phyloP scores from a whole-genome alignment of 139 green algal genomes.

The Spirogloea muscicola region DNA sequence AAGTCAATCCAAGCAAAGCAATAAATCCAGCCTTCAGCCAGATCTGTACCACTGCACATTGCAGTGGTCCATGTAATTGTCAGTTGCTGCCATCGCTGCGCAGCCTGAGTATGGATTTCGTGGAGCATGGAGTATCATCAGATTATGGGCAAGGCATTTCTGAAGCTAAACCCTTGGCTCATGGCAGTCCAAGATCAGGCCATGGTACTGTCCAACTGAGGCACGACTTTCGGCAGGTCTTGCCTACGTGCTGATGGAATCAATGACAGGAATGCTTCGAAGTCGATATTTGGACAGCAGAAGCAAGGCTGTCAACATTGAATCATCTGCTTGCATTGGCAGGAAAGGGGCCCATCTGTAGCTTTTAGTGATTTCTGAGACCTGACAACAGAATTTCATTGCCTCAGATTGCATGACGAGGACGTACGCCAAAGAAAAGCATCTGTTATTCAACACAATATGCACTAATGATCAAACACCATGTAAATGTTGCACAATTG shows the following conservation, averaged over 20 bases:
- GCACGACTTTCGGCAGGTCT: too few species aligned
- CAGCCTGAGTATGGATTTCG: too few species aligned
- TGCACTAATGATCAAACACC: neutral
- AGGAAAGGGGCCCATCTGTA: constrained; percentile 35
- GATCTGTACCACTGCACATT: too few species aligned
- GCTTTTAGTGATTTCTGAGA: constrained; percentile 7
- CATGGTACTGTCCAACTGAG: too few species aligned
- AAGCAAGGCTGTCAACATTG: constrained; percentile 30
- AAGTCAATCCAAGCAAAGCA: neutral
- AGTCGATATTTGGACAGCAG: constrained; percentile 25
- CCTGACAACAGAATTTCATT: constrained; percentile 5
- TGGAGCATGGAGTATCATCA: too few species aligned
- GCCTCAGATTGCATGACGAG: neutral
- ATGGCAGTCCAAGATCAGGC: too few species aligned
- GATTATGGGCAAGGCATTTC: too few species aligned
- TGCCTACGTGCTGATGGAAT: neutral
- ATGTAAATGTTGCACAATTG: neutral
- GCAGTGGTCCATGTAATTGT: too few species aligned
- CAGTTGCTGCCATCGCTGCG: too few species aligned
- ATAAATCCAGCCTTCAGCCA: too few species aligned
- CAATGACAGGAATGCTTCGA: constrained; percentile 24
- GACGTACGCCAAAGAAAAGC: neutral
- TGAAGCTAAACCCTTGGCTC: too few species aligned
- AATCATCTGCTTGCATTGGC: constrained; percentile 6
- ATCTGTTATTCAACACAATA: neutral